Conservation (phyloP, 345 rosid species). For the Eucalyptus marginata region DNA sequence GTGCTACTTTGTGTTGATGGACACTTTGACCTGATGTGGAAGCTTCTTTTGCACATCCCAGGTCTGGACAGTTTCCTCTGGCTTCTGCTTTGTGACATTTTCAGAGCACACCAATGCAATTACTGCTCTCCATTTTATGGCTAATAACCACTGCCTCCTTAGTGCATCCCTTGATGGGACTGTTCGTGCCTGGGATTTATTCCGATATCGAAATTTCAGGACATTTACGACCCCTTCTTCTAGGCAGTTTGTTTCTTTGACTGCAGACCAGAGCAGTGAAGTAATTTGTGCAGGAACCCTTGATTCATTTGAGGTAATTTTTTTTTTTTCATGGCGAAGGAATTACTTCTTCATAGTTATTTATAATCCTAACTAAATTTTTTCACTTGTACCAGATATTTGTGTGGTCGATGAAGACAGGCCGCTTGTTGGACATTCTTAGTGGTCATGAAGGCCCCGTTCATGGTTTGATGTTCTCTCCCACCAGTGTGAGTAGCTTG, state of each 20-base stretch:
- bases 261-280: constrained; percentile 92
- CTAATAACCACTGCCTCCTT: constrained; percentile 80
- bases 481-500: constrained; percentile 53
- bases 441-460: constrained; percentile 99
- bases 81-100: constrained; percentile 93
- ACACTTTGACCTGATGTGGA: not conserved
- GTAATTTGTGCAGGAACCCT: constrained; percentile 96
- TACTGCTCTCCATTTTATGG: constrained; percentile 91
- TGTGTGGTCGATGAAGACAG: constrained; percentile 99
- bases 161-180: constrained; percentile 97
- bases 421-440: constrained; percentile 82
- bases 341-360: not conserved
- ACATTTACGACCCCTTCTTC: constrained; percentile 89
- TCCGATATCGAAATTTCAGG: constrained; percentile 87
- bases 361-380: not conserved
- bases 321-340: not conserved
- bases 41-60: constrained; percentile 12
- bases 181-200: constrained; percentile 98
- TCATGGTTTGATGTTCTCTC: constrained; percentile 87
- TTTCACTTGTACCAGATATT: constrained; percentile 38
- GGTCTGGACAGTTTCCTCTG: constrained; percentile 95
- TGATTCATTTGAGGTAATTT: constrained; percentile 84
- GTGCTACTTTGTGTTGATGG: not conserved
- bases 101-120: constrained; percentile 92
- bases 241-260: constrained; percentile 90